Base-by-base conservation (phyloP, 2,329 filamentous ascomycete species). In the Keithomyces neogunnii region DNA sequence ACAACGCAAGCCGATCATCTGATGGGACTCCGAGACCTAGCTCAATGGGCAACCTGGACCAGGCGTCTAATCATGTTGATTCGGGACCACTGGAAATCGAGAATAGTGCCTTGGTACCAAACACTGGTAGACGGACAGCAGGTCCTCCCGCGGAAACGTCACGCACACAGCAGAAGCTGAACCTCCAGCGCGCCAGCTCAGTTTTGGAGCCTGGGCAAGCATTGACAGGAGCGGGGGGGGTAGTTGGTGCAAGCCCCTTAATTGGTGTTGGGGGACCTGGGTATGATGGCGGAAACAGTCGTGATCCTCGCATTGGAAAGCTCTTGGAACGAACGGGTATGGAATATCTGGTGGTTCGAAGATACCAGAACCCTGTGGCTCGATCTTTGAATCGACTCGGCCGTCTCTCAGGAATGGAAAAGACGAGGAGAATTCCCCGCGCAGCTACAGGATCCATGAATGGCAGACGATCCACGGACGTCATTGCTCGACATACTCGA, bases 131-230 rank as follows among this genome's bases (percentile, higher is more conserved):
- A 59, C 66, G 69, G 56, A 67, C 57, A 56, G 72, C 60, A 19
- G 67, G 68, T 1, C 69, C 69, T 1, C 66, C 73, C 1, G 74
- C 76, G 1, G 77, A 81, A 53, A 75, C 80, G 57, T 87, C 83
- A 50, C 77, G 86, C 11, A 88, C 84, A 1, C 85, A 89, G 66
- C 85, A 89, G 64, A 89, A 89, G 60, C 72, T 89, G 11, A 85
- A 88, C 67, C 74, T 89, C 1, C 85, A 89, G 62, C 78, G 86
- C 38, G 85, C 84, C 32, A 86, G 84, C 62, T 88, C 85, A 3
- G 81, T 79, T 56, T 84, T 89, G 46, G 85, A 89, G 58, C 81
- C 82, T 1, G 70, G 78, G 32, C 78, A 83, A 68, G 54, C 61
- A 4, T 62, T 67, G 1, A 51, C 62, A 1, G 63, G 61, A 19